Evolutionary conservation across 1,284 basidiomycete genomes (phyloP).

Genomic region (Pascua guehoae): DNA sequence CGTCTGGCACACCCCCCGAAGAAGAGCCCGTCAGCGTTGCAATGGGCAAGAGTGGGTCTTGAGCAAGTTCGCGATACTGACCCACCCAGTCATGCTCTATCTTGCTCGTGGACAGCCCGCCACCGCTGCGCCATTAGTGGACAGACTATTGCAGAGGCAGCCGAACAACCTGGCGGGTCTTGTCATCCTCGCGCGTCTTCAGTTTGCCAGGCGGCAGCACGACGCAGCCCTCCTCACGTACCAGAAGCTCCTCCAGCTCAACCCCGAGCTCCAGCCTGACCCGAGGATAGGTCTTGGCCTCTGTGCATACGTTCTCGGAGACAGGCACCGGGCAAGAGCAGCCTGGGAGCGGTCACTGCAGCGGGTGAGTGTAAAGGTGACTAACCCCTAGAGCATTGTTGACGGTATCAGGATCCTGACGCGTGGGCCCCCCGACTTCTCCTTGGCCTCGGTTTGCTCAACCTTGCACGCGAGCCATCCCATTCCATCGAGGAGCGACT

Average conservation of each 20-base stretch:
- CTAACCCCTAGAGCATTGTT: no score
- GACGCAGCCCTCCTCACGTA: slow-evolving; percentile 75
- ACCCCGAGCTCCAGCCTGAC: slow-evolving; percentile 75
- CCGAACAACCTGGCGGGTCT: slow-evolving; percentile 65
- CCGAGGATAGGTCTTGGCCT: slow-evolving; percentile 89
- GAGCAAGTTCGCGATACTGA: not conserved
- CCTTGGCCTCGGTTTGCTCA: slow-evolving; percentile 77
- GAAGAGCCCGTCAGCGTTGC: slow-evolving; percentile 41
- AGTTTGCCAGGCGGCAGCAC: slow-evolving; percentile 72
- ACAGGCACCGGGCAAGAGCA: slow-evolving; percentile 69
- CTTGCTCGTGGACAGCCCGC: slow-evolving; percentile 74
- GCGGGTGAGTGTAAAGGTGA: slow-evolving; percentile 58
- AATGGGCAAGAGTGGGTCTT: slow-evolving; percentile 27
- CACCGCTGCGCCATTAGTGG: slow-evolving; percentile 72
- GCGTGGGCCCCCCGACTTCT: slow-evolving; percentile 73
- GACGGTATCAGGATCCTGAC: slow-evolving; percentile 60
- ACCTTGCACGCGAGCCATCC: slow-evolving; percentile 66
- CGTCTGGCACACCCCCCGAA: slow-evolving; percentile 24
- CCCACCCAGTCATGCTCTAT: slow-evolving; percentile 65
- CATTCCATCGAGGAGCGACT: slow-evolving; percentile 45
- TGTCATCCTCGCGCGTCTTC: slow-evolving; percentile 65
- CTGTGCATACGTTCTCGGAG: slow-evolving; percentile 81
- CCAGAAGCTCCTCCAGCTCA: slow-evolving; percentile 72
- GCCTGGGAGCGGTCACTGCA: slow-evolving; percentile 84
- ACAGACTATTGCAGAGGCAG: slow-evolving; percentile 70